Percentiles rank a stretch among this genome's conserved stretches.
phyloP scores from a whole-genome alignment of 108 stramenopile genomes.

The Nannochloropsis salina region DNA sequence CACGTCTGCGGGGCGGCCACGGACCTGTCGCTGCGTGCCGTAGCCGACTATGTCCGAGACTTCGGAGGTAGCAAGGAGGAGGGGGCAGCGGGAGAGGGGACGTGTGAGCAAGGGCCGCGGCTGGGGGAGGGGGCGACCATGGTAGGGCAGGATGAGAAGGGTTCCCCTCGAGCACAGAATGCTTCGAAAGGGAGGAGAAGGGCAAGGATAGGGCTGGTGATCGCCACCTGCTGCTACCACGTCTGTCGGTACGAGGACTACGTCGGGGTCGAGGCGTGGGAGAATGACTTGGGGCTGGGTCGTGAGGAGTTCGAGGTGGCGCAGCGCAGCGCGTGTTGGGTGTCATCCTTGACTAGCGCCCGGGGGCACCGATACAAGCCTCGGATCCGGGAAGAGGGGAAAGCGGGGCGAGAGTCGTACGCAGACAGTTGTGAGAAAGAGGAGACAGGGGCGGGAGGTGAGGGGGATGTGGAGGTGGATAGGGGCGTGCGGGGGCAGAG shows the following conservation, averaged over 20 bases:
- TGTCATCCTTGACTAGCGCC: neutral
- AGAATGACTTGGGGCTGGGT: neutral
- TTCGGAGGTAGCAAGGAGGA: conserved; percentile 5
- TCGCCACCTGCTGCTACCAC: conserved; percentile 8
- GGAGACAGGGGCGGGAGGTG: neutral
- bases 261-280: neutral
- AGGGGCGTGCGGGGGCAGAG: neutral
- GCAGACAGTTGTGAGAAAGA: neutral
- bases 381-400: neutral
- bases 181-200: neutral
- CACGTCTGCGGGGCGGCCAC: neutral
- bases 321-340: neutral
- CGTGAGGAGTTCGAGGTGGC: neutral
- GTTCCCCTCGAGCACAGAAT: neutral
- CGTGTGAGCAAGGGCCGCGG: neutral
- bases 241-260: conserved; percentile 1
- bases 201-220: neutral
- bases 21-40: neutral
- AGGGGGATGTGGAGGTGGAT: neutral
- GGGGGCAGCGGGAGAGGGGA: conserved; percentile 18
- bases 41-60: conserved; percentile 17
- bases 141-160: neutral
- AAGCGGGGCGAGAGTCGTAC: neutral
- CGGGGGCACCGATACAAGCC: neutral
- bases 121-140: neutral